Evolutionary conservation across 2,329 filamentous ascomycete species (phyloP).

Genomic region (Cordyceps tenuipes): DNA sequence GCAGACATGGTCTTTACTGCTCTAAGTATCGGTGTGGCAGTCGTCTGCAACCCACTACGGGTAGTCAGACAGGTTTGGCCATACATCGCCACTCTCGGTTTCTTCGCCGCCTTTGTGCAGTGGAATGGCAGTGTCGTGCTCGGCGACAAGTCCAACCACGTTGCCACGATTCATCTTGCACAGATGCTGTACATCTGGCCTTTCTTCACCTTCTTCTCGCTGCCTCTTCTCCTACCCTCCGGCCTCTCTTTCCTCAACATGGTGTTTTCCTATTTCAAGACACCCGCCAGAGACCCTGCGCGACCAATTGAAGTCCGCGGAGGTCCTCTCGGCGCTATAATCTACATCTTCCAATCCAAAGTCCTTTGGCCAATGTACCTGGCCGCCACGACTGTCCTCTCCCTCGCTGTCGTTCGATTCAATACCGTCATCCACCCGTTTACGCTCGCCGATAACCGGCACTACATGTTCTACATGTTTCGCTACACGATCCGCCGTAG

Average conservation of each 20-base stretch:
- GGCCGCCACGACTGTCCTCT: slow-evolving; percentile 26
- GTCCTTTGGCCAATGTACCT: slow-evolving; percentile 30
- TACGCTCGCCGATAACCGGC: slow-evolving; percentile 89
- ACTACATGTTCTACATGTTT: slow-evolving; percentile 97
- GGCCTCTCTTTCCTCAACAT: slow-evolving; percentile 28
- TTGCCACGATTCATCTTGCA: slow-evolving; percentile 77
- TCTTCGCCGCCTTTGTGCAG: slow-evolving; percentile 66
- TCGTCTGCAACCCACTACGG: slow-evolving; percentile 37
- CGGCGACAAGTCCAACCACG: slow-evolving; percentile 89
- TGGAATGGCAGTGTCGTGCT: slow-evolving; percentile 93
- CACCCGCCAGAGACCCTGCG: neutral
- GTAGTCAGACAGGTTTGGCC: slow-evolving; percentile 46
- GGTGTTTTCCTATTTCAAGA: neutral
- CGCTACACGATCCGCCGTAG: slow-evolving; percentile 67
- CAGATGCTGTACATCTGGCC: slow-evolving; percentile 97
- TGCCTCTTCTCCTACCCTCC: slow-evolving; percentile 59
- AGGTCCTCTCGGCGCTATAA: slow-evolving; percentile 8
- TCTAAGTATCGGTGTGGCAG: slow-evolving; percentile 56
- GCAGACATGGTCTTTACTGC: slow-evolving; percentile 48
- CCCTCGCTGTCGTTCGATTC: slow-evolving; percentile 51
- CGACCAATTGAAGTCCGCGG: neutral
- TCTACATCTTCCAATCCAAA: slow-evolving; percentile 22
- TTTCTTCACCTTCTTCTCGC: slow-evolving; percentile 81
- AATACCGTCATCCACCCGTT: slow-evolving; percentile 97
- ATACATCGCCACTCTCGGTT: slow-evolving; percentile 51